Percentiles rank a stretch among this genome's conserved stretches.
Evolutionary conservation across 139 green algal species (phyloP).

Genomic region (Chlorella sp.): DNA sequence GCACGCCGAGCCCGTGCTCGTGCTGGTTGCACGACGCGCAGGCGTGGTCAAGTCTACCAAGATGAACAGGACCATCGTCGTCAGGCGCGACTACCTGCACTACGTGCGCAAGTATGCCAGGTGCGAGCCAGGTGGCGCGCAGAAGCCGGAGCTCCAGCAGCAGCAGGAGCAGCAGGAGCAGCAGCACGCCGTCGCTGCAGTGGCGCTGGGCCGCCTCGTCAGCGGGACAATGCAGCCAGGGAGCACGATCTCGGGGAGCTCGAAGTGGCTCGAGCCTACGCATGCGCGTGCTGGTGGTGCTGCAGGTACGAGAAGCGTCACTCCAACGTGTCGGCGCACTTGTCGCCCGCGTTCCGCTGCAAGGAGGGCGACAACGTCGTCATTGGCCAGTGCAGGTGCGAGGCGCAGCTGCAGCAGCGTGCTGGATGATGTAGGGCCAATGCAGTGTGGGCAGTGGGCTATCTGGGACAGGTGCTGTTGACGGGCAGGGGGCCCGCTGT

Average conservation of each 20-base stretch:
- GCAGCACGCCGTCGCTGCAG: not conserved
- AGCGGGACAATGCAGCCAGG: too few relatives aligned
- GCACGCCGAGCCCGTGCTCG: too few relatives aligned
- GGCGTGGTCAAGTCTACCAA: conserved; percentile 91
- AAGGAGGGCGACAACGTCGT: conserved; percentile 92
- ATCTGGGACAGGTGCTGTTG: too few relatives aligned
- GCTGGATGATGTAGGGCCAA: not conserved
- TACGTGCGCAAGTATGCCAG: conserved; percentile 97
- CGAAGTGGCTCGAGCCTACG: too few relatives aligned
- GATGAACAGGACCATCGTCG: conserved; percentile 96
- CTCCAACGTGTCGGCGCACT: conserved; percentile 91
- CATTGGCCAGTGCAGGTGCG: conserved; percentile 93
- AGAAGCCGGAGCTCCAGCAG: not conserved
- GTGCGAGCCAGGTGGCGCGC: conserved; percentile 23
- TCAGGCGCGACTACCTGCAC: conserved; percentile 97
- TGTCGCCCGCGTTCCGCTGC: conserved; percentile 93
- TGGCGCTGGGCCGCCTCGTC: too few relatives aligned
- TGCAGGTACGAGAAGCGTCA: conserved; percentile 98
- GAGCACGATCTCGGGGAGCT: too few relatives aligned
- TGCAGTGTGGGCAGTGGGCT: too few relatives aligned
- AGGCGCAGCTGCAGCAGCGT: too few relatives aligned
- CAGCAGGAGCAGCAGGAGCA: too few relatives aligned
- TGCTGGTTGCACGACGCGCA: too few relatives aligned
- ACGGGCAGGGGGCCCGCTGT: too few relatives aligned
- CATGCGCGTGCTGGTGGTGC: too few relatives aligned